Evolutionary conservation across 768 basidiomycete species (phyloP).

Genomic region (Lepiota brunneoincarnata): DNA sequence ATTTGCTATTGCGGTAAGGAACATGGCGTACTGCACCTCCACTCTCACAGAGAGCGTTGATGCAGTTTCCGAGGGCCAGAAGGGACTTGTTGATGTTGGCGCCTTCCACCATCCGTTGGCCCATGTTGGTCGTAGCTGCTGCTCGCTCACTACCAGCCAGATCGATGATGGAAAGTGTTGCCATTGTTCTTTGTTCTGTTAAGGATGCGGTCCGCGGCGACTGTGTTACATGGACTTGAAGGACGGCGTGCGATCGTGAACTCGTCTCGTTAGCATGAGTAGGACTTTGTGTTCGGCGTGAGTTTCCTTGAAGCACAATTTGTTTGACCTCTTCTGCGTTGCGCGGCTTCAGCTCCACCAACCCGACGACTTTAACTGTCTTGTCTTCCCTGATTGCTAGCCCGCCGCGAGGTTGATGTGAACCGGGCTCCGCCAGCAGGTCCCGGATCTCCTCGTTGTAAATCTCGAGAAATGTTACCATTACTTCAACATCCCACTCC

Average conservation of each 20-base stretch:
- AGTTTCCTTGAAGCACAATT: slow-evolving; percentile 88
- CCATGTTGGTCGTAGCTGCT: slow-evolving; percentile 95
- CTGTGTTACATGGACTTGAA: slow-evolving; percentile 92
- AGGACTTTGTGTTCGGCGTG: slow-evolving; percentile 85
- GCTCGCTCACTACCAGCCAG: slow-evolving; percentile 97
- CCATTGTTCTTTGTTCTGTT: slow-evolving; percentile 80
- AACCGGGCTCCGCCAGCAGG: slow-evolving; percentile 76
- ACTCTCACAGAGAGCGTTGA: slow-evolving; percentile 96
- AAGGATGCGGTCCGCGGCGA: slow-evolving; percentile 83
- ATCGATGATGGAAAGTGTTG: slow-evolving; percentile 96
- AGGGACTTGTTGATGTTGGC: slow-evolving; percentile 99
- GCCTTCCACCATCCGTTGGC: slow-evolving; percentile 96
- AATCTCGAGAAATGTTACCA: slow-evolving; percentile 96
- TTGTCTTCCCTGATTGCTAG: slow-evolving; percentile 95
- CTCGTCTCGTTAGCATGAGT: slow-evolving; percentile 97
- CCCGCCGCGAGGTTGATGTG: slow-evolving; percentile 68
- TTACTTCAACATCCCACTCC: slow-evolving; percentile 83
- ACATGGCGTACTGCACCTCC: slow-evolving; percentile 86
- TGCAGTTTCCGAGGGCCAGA: slow-evolving; percentile 95
- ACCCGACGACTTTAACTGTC: slow-evolving; percentile 83
- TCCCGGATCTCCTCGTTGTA: slow-evolving; percentile 99
- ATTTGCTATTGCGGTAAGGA: slow-evolving; percentile 97
- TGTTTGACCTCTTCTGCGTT: slow-evolving; percentile 92
- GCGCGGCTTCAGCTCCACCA: slow-evolving; percentile 77
- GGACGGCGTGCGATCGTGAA: slow-evolving; percentile 95